Evolutionary conservation across 2,329 filamentous ascomycete species (phyloP), one percentile per base, ranked within the genome.

Genomic region (Colletotrichum lini): DNA sequence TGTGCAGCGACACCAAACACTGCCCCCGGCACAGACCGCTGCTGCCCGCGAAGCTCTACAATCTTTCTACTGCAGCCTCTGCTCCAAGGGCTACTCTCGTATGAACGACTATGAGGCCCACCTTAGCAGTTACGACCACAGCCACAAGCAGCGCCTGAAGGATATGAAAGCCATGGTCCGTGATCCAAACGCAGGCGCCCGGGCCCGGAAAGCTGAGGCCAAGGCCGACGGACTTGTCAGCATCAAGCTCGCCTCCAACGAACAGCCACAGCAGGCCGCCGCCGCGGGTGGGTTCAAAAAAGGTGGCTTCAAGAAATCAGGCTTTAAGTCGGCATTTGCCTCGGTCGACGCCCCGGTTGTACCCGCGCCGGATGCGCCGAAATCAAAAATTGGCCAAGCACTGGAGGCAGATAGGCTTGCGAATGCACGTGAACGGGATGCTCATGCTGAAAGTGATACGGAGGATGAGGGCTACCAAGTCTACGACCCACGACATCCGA

Each of bases 31-130:
- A 67, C 87, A 89, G 76, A 90, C 88, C 26, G 84, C 86, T 35
- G 88, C 88, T 2, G 94, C 94, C 10, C 91, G 93, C 73, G 92
- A 94, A 77, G 93, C 94, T 18, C 87, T 94, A 59, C 93, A 91
- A 78, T 91, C 93, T 44, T 96, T 97, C 83, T 95, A 93, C 84
- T 97, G 92, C 85, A 89, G 91, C 50, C 89, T 98, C 65, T 98
- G 96, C 85, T 91, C 93, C 74, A 98, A 98, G 84, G 96, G 95
- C 77, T 99, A 98, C 83, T 91, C 92, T 2, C 94, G 96, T 67
- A 96, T 97, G 88, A 96, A 97, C 79, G 96, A 98, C 80, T 98
- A 97, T 81, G 96, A 98, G 82, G 93, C 95, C 9, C 96, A 99
- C 81, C 93, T 98, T 67, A 91, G 91, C 74, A 96, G 93, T 77